A percentile compares a stretch with the other conserved stretches of the same genome.
Conservation (phyloP, 805 yeast species). For the Kluyveromyces aestuarii region DNA sequence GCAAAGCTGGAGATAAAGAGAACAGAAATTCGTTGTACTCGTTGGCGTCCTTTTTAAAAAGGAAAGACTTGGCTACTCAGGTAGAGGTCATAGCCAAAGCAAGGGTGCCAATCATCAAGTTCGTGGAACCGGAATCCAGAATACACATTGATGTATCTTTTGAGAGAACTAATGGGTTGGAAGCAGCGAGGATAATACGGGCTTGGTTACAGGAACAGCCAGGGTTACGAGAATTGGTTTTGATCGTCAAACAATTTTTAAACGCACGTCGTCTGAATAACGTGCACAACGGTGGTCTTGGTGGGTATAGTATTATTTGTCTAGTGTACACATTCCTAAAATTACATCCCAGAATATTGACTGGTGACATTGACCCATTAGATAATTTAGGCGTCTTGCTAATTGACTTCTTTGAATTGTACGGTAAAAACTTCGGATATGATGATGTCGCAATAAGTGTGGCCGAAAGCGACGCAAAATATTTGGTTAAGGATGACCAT, state of each 20-base stretch:
- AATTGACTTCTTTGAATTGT: slow-evolving; percentile 86
- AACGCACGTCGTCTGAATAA: slow-evolving; percentile 69
- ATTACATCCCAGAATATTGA: slow-evolving; percentile 68
- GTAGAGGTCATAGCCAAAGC: slow-evolving; percentile 86
- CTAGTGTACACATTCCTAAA: slow-evolving; percentile 68
- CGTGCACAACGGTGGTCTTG: slow-evolving; percentile 89
- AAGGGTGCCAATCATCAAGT: slow-evolving; percentile 89
- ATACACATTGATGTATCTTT: slow-evolving; percentile 86
- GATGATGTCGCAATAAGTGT: slow-evolving; percentile 67
- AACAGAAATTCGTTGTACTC: slow-evolving; percentile 60
- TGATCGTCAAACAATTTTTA: slow-evolving; percentile 78
- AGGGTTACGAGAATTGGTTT: slow-evolving; percentile 72
- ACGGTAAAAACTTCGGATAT: slow-evolving; percentile 84
- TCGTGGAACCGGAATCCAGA: slow-evolving; percentile 60
- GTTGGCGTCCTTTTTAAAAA: slow-evolving; percentile 60
- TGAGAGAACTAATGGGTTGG: slow-evolving; percentile 73
- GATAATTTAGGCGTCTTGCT: slow-evolving; percentile 79
- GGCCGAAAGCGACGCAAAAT: slow-evolving; percentile 44
- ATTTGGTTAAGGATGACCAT: slow-evolving; percentile 48
- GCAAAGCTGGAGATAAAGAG: slow-evolving; percentile 48
- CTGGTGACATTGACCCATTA: slow-evolving; percentile 54
- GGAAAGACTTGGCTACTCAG: slow-evolving; percentile 50
- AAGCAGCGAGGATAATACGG: slow-evolving; percentile 70
- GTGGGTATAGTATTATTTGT: slow-evolving; percentile 91
- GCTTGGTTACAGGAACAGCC: slow-evolving; percentile 67